phyloP scores from a whole-genome alignment of 495 filamentous ascomycete species.

The Penicillium subrubescens region DNA sequence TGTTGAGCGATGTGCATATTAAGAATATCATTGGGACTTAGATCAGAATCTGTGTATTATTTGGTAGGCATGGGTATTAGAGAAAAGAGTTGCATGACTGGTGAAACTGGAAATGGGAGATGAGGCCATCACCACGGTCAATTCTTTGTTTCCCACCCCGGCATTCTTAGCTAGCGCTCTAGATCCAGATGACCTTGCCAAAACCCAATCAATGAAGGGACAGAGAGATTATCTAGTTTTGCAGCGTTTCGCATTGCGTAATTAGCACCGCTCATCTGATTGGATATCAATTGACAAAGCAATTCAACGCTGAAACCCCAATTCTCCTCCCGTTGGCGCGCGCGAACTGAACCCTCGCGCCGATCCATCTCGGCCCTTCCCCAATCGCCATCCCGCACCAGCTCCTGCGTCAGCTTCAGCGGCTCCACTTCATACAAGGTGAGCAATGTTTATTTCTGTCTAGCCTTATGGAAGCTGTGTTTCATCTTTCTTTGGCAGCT shows the following conservation, averaged over 20 bases:
- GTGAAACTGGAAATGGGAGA: not conserved
- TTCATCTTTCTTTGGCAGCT: constrained; percentile 18
- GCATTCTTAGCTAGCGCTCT: not conserved
- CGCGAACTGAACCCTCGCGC: constrained; percentile 25
- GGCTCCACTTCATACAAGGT: not conserved
- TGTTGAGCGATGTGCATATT: constrained; percentile 27
- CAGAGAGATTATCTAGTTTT: not conserved
- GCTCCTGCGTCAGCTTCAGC: not conserved
- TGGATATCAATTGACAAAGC: constrained; percentile 12
- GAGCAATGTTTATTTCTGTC: constrained; percentile 3
- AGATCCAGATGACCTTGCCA: not conserved
- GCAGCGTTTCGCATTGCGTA: not conserved
- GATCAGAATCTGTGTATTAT: not conserved
- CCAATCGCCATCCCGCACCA: not conserved
- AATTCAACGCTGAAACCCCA: constrained; percentile 19
- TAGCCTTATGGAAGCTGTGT: constrained; percentile 5
- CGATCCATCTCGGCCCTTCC: not conserved
- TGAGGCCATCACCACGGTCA: not conserved
- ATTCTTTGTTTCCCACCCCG: not conserved
- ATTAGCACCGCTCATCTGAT: constrained; percentile 6
- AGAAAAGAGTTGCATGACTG: not conserved
- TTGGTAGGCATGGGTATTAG: not conserved
- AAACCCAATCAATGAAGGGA: not conserved
- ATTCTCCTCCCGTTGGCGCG: constrained; percentile 21
- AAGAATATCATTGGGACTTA: constrained; percentile 11